phyloP scores from a whole-genome alignment of 2,329 filamentous ascomycete species.

The Penicillium sp. region DNA sequence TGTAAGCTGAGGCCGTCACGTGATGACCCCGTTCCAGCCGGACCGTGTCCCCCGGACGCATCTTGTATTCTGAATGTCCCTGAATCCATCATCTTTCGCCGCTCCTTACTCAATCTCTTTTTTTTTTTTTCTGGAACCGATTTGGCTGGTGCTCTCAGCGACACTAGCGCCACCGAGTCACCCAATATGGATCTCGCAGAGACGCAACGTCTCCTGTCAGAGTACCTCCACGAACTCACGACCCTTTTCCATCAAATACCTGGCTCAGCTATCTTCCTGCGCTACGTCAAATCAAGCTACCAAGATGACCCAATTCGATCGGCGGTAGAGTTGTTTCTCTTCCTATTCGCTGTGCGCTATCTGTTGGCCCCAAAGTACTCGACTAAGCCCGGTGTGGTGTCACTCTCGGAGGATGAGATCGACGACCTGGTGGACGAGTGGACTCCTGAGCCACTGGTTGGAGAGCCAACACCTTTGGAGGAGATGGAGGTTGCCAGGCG shows the following conservation, averaged over 20 bases:
- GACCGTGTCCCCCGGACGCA: not conserved
- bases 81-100: not conserved
- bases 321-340: slow-evolving; percentile 86
- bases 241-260: slow-evolving; percentile 84
- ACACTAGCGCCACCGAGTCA: slow-evolving; percentile 4
- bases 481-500: slow-evolving; percentile 79
- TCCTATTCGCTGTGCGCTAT: slow-evolving; percentile 94
- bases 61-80: not conserved
- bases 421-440: slow-evolving; percentile 96
- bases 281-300: slow-evolving; percentile 96
- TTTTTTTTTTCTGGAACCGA: not conserved
- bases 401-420: slow-evolving; percentile 91
- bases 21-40: not conserved
- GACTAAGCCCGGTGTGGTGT: slow-evolving; percentile 87
- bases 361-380: slow-evolving; percentile 89
- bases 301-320: slow-evolving; percentile 95
- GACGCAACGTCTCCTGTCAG: slow-evolving; percentile 53
- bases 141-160: slow-evolving; percentile 7
- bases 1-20: not conserved
- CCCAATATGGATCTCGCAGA: slow-evolving; percentile 58
- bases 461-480: slow-evolving; percentile 71
- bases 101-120: not conserved
- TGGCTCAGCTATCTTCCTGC: slow-evolving; percentile 88
- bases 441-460: slow-evolving; percentile 88
- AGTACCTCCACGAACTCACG: slow-evolving; percentile 56